Conservation (phyloP, 225 moss, liverwort and hornwort genomes). For the Marchantia polymorpha region DNA sequence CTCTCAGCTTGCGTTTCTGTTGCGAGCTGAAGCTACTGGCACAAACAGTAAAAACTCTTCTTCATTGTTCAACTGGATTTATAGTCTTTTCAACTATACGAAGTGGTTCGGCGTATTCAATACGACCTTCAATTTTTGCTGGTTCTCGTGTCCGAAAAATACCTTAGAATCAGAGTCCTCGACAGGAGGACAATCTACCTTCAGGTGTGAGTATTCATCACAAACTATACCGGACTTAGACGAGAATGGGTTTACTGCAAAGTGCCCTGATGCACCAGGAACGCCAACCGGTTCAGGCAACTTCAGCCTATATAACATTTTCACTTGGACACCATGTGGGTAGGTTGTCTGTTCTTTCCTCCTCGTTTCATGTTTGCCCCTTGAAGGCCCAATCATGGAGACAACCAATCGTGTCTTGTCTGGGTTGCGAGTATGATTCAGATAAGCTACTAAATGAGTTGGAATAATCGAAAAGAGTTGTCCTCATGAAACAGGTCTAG, state of each 20-base stretch:
- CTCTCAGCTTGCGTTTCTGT: background rate
- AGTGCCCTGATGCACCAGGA: background rate
- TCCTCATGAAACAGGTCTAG: too few species aligned
- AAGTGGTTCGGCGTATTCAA: background rate
- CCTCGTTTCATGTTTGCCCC: too few species aligned
- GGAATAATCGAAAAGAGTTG: too few species aligned
- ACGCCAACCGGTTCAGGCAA: background rate
- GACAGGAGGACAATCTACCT: background rate
- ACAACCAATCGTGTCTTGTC: too few species aligned
- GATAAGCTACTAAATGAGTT: too few species aligned
- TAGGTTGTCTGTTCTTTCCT: background rate
- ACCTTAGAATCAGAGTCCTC: background rate
- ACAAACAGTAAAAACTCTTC: too few species aligned
- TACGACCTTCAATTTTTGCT: slow-evolving; percentile 8
- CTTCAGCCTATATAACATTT: background rate
- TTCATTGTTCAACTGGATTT: background rate
- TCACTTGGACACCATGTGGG: slow-evolving; percentile 18
- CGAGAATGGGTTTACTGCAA: background rate
- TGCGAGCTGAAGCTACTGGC: background rate
- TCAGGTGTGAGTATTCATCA: background rate
- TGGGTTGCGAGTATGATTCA: too few species aligned
- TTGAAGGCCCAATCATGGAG: too few species aligned
- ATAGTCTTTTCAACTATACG: background rate
- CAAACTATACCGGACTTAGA: background rate
- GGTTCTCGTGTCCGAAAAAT: slow-evolving; percentile 5